Percentiles rank a stretch among this genome's conserved stretches.
These are phyloP conservation scores for Aspergillus transmontanensis DNA, from an alignment of 2,329 filamentous ascomycete genomes.

Conservation along the genomic window DNA sequence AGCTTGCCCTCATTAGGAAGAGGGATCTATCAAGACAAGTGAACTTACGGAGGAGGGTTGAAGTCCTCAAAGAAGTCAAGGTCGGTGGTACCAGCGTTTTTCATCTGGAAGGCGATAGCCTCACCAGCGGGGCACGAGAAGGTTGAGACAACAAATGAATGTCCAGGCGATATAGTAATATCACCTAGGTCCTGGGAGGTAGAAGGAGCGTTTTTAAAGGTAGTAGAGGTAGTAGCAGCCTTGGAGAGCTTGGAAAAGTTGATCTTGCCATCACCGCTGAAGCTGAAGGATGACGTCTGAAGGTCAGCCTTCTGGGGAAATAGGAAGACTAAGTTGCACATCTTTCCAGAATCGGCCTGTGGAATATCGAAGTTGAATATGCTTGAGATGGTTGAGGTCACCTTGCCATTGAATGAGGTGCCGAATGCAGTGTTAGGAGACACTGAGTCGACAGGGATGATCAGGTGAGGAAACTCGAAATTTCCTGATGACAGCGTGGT, in stretches of 20 bases:
- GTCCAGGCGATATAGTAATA: not conserved
- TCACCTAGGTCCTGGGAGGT: not conserved
- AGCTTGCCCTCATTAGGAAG: not conserved
- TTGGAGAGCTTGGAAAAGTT: not conserved
- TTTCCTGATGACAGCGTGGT: not conserved
- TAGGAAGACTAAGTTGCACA: not conserved
- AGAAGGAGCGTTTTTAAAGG: not conserved
- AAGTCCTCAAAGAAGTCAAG: not conserved
- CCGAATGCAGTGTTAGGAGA: not conserved
- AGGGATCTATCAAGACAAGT: not conserved
- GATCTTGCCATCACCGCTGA: not conserved
- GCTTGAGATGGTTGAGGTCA: not conserved
- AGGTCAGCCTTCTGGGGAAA: not conserved
- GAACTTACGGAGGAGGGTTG: not conserved
- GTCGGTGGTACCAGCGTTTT: not conserved
- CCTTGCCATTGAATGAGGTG: not conserved
- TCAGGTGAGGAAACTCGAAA: not conserved
- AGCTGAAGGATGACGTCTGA: not conserved
- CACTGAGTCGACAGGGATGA: not conserved
- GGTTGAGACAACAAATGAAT: not conserved
- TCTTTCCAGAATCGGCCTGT: not conserved
- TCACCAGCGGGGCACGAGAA: not conserved
- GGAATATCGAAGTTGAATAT: not conserved
- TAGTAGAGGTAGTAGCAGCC: not conserved
- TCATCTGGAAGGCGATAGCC: not conserved